A percentile compares a stretch with the other conserved stretches of the same genome.
Evolutionary conservation across 345 rosid species (phyloP).

Genomic region (Lumnitzera racemosa): DNA sequence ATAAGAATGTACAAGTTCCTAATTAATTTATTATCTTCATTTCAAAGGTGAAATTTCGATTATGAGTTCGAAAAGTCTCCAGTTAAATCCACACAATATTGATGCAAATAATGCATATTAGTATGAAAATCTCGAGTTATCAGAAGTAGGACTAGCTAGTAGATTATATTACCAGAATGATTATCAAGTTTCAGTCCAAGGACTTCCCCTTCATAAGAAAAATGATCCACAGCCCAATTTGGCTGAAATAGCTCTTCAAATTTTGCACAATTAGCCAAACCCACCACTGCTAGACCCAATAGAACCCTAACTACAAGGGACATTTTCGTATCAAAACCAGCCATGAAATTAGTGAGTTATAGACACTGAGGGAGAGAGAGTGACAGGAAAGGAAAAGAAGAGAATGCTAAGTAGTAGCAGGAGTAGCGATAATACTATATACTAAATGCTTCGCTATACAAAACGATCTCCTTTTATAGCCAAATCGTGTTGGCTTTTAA

Average conservation of each 20-base stretch:
- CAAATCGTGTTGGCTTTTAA: too few species aligned
- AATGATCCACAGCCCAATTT: conserved; percentile 85
- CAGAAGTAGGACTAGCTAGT: neutral
- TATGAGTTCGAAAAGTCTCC: neutral
- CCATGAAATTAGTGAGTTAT: neutral
- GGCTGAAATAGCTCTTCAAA: conserved; percentile 80
- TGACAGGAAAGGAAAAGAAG: too few species aligned
- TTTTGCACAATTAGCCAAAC: conserved; percentile 35
- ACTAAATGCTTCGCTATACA: too few species aligned
- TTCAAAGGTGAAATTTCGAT: too few species aligned
- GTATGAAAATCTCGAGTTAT: neutral
- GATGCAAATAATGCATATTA: neutral
- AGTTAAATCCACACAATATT: neutral
- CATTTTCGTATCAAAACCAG: neutral
- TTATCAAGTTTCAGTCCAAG: conserved; percentile 87
- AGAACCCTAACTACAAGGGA: conserved; percentile 18
- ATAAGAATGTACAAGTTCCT: too few species aligned
- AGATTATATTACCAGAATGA: conserved; percentile 53
- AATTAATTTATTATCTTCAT: too few species aligned
- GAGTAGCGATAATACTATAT: too few species aligned
- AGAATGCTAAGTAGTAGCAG: too few species aligned
- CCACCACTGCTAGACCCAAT: conserved; percentile 26
- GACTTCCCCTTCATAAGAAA: conserved; percentile 66
- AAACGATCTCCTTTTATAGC: too few species aligned
- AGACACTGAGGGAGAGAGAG: too few species aligned